These are phyloP conservation scores for Hericium rajendrae DNA, from an alignment of 768 basidiomycete species.

Conservation along the genomic window DNA sequence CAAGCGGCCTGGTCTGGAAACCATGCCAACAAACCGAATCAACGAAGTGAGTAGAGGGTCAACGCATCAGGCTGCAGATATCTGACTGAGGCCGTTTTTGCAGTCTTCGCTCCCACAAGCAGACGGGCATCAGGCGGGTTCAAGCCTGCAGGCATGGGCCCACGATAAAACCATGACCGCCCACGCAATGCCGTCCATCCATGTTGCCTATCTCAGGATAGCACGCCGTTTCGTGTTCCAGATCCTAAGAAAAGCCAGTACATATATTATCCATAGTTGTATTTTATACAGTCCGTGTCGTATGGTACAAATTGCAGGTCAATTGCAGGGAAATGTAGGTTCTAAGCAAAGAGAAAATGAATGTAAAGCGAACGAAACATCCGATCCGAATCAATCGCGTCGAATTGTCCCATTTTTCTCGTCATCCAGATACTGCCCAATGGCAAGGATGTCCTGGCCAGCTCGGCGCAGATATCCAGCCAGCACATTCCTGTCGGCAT, in stretches of 20 bases:
- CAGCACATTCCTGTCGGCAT: conserved; percentile 57
- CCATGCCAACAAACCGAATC: not conserved
- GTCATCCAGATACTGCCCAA: conserved; percentile 79
- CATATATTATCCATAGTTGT: not conserved
- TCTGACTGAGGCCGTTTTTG: not conserved
- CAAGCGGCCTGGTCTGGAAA: not conserved
- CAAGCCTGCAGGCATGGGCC: not conserved
- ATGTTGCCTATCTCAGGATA: not conserved
- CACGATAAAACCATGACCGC: not conserved
- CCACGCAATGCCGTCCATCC: not conserved
- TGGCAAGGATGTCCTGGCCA: conserved; percentile 77
- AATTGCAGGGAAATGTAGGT: not conserved
- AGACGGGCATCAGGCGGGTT: not conserved
- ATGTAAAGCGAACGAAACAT: conserved; percentile 5
- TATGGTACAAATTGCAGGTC: not conserved
- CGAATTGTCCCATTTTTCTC: conserved; percentile 64
- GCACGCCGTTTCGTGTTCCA: not conserved
- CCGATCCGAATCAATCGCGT: conserved; percentile 16
- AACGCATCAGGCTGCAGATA: not conserved
- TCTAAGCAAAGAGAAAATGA: not conserved
- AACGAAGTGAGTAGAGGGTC: not conserved
- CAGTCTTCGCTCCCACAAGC: conserved; percentile 1
- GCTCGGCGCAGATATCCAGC: conserved; percentile 64
- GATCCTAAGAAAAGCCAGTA: not conserved
- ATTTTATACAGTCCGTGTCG: not conserved